Conservation (phyloP, 1,284 basidiomycete species). For the Moniliophthora roreri region DNA sequence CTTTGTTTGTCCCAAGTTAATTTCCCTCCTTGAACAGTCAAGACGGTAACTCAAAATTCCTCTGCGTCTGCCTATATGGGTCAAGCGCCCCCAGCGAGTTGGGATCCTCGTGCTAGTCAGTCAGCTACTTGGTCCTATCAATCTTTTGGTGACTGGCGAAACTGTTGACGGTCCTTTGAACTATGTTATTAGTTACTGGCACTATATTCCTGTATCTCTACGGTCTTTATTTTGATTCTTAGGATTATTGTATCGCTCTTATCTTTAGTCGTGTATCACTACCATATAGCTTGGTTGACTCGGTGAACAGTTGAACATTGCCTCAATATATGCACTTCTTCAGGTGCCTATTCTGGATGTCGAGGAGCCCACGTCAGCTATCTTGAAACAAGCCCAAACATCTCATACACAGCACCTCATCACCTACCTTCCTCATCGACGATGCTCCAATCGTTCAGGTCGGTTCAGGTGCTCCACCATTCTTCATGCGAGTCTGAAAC, state of each 20-base stretch:
- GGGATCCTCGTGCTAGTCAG: background rate
- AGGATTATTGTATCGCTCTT: too few species aligned
- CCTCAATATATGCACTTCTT: too few species aligned
- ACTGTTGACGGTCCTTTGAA: too few species aligned
- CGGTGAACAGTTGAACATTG: background rate
- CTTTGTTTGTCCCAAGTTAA: background rate
- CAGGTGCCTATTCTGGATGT: too few species aligned
- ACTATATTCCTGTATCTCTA: too few species aligned
- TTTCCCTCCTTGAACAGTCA: constrained; percentile 21
- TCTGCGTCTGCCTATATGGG: constrained; percentile 1
- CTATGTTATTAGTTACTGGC: too few species aligned
- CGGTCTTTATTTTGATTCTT: too few species aligned
- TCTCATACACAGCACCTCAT: background rate
- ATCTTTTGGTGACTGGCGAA: too few species aligned
- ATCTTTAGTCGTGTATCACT: too few species aligned
- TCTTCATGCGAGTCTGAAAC: background rate
- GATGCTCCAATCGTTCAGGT: too few species aligned
- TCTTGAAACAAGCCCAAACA: constrained; percentile 1
- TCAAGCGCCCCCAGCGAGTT: background rate
- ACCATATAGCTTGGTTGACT: background rate
- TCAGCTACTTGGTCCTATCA: background rate
- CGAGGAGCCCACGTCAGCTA: background rate
- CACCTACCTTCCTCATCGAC: too few species aligned
- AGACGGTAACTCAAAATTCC: constrained; percentile 25
- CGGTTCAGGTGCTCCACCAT: too few species aligned